These are phyloP conservation scores for Cercophora newfieldiana DNA, from an alignment of 495 filamentous ascomycete species.

Conservation along the genomic window DNA sequence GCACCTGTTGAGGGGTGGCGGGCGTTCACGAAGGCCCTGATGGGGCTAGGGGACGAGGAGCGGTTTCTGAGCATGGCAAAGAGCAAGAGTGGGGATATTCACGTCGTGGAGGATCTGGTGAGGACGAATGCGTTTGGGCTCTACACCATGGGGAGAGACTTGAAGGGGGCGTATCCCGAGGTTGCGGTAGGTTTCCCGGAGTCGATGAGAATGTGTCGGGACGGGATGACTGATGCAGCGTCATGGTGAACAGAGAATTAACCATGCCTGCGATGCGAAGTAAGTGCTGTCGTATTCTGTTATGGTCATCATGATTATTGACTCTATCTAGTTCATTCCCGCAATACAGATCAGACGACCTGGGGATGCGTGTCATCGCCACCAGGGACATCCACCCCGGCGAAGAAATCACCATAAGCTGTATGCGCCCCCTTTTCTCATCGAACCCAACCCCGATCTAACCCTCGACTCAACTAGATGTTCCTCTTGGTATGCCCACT, in stretches of 20 bases:
- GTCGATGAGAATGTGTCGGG: not conserved
- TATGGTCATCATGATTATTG: not conserved
- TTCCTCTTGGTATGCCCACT: constrained; percentile 33
- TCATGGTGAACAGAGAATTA: constrained; percentile 37
- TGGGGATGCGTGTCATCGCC: constrained; percentile 37
- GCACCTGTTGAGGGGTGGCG: constrained; percentile 17
- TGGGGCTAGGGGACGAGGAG: constrained; percentile 31
- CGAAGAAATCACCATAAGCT: constrained; percentile 43
- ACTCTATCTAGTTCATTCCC: constrained; percentile 28
- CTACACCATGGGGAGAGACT: constrained; percentile 23
- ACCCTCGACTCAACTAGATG: constrained; percentile 21
- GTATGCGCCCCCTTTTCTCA: constrained; percentile 20
- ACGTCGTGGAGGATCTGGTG: constrained; percentile 37
- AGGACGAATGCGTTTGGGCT: constrained; percentile 40
- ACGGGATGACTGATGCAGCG: not conserved
- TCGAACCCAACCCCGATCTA: not conserved
- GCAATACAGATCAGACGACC: constrained; percentile 28
- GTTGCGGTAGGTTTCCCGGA: constrained; percentile 32
- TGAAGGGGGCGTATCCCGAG: constrained; percentile 38
- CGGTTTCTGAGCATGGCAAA: constrained; percentile 51
- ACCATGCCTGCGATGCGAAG: constrained; percentile 42
- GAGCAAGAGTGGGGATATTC: constrained; percentile 51
- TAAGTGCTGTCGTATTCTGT: constrained; percentile 11
- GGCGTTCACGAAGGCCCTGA: constrained; percentile 27
- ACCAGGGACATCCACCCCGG: constrained; percentile 35